Percentiles rank a stretch among this genome's conserved stretches.
These are phyloP conservation scores for Ulvella scutata DNA, from an alignment of 139 green algal genomes.

Conservation along the genomic window DNA sequence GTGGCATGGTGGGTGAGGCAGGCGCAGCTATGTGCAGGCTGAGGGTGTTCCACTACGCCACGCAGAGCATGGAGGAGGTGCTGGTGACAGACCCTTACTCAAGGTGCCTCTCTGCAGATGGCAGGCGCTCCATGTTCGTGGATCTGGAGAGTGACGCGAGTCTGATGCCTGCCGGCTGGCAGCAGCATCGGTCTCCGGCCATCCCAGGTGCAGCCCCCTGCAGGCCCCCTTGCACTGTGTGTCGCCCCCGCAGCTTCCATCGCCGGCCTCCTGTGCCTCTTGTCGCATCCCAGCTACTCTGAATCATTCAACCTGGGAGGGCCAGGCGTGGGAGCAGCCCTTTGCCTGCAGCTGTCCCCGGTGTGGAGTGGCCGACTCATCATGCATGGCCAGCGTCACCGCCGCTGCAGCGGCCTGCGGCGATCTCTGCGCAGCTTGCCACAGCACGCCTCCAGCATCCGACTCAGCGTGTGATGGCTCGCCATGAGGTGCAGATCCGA, in stretches of 20 bases:
- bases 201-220: background rate
- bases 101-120: conserved; percentile 37
- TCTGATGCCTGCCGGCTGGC: conserved; percentile 33
- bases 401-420: too few species aligned
- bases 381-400: too few species aligned
- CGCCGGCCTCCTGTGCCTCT: too few species aligned
- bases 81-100: conserved; percentile 72
- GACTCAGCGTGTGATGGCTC: too few species aligned
- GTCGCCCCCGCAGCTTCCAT: background rate
- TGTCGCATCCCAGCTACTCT: too few species aligned
- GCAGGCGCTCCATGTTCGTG: conserved; percentile 28
- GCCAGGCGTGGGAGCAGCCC: too few species aligned
- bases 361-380: too few species aligned
- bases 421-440: too few species aligned
- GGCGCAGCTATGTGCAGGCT: conserved; percentile 4
- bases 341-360: too few species aligned
- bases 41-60: background rate
- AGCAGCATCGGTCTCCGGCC: conserved; percentile 10
- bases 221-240: background rate
- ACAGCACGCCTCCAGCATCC: too few species aligned
- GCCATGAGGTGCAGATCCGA: conserved; percentile 23
- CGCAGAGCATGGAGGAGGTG: conserved; percentile 6
- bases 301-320: too few species aligned
- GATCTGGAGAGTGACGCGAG: conserved; percentile 13
- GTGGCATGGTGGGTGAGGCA: too few species aligned